Evolutionary conservation across 345 rosid species (phyloP).

Genomic region (Erysimum cheiranthoides): DNA sequence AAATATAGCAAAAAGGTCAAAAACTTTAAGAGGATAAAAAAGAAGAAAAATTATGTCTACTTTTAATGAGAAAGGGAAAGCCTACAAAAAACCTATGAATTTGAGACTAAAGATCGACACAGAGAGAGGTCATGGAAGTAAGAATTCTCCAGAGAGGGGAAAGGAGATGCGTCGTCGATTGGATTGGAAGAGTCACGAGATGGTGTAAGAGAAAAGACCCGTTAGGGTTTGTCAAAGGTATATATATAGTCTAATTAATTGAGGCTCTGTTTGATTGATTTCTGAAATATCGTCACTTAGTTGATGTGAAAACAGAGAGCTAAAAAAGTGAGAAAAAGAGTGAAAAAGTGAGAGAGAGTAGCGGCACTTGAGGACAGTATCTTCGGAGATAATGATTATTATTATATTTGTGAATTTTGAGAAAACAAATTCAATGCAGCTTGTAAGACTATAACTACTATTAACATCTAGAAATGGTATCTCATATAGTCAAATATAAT

Average conservation of each 20-base stretch:
- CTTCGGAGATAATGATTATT: background rate
- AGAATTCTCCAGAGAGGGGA: background rate
- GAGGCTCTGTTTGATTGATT: background rate
- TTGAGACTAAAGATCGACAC: slow-evolving; percentile 7
- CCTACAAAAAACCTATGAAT: background rate
- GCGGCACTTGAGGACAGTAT: background rate
- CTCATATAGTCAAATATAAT: too few species aligned
- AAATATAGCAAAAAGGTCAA: slow-evolving; percentile 28
- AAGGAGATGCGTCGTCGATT: slow-evolving; percentile 4
- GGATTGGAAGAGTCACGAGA: slow-evolving; percentile 26
- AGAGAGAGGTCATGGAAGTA: slow-evolving; percentile 8
- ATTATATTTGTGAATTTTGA: background rate
- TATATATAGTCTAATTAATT: background rate
- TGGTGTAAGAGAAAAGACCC: slow-evolving; percentile 14
- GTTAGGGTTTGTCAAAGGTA: slow-evolving; percentile 17
- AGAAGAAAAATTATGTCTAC: background rate
- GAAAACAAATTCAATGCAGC: background rate
- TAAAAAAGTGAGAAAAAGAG: background rate
- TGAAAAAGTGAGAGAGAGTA: background rate
- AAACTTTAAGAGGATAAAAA: background rate
- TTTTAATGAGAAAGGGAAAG: background rate
- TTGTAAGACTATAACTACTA: too few species aligned
- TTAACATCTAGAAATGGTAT: background rate
- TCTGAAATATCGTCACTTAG: background rate
- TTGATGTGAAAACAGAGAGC: slow-evolving; percentile 4